Base-by-base conservation (phyloP, 768 basidiomycete genomes). In the Boletus edulis region DNA sequence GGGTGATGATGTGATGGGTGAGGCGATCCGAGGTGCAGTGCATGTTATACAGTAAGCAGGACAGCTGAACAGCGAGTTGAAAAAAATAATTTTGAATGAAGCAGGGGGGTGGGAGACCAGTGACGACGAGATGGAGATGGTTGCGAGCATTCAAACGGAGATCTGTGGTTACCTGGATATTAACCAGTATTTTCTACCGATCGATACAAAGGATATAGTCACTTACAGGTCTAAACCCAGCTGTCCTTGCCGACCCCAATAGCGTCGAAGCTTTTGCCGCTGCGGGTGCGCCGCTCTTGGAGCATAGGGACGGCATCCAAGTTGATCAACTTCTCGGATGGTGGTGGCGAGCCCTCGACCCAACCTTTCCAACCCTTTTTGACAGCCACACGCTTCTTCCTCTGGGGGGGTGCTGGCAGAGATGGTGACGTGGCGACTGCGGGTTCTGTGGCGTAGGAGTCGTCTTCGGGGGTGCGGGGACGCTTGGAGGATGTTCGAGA, bases 331-430 rank as follows among this genome's bases (percentile, higher is more conserved):
- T 90, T 91, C 63, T 84, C 81, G 15, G 87, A 89, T 20, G 90
- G 87, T 49, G 84, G 83, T 24, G 87, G 87, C 20, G 89, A 90
- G 61, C 89, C 89, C 75, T 91, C 90, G 20, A 92, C 87, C 90
- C 90, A 92, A 38, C 90, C 90, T 75, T 92, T 92, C 90, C 90
- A 92, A 17, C 90, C 90, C 70, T 92, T 92, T 72, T 79, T 85
- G 35, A 80, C 85, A 0, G 81, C 74, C 20, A 85, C 78, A 42
- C 79, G 74, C 61, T 86, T 85, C 76, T 82, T 89, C 69, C 77
- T 80, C 43, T 79, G 78, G n/a, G 65, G 73, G 27, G 62, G 67
- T 10, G 34, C 41, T 24, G 63, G 62, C 12, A 67, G 59, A 18
- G 68, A 58, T n/a, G 62, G 57, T 1, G 71, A 27, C 4, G 57